phyloP scores from a whole-genome alignment of 75 land plant species.

The Picea sitchensis region DNA sequence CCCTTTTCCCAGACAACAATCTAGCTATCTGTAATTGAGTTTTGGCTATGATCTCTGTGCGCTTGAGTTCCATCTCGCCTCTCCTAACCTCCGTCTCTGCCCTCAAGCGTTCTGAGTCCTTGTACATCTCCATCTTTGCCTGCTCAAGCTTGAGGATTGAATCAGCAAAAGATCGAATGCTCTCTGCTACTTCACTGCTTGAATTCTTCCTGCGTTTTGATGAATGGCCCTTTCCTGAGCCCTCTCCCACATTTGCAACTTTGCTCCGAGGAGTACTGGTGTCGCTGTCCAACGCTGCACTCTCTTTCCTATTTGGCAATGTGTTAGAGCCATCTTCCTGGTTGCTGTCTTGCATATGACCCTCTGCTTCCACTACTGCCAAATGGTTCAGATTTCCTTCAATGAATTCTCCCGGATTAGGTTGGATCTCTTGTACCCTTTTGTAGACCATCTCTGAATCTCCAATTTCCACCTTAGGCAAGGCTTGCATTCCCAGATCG shows the following conservation, averaged over 20 bases:
- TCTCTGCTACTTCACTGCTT: slow-evolving; percentile 25
- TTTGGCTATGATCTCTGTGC: slow-evolving; percentile 28
- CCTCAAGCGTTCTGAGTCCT: slow-evolving; percentile 22
- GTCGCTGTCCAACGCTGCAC: slow-evolving; percentile 15
- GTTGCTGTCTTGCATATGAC: slow-evolving; percentile 22
- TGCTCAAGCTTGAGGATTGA: slow-evolving; percentile 28
- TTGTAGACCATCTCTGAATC: slow-evolving; percentile 9
- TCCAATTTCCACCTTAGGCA: slow-evolving; percentile 18
- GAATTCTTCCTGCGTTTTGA: slow-evolving; percentile 8
- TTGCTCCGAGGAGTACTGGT: slow-evolving; percentile 20
- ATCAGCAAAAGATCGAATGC: slow-evolving; percentile 23
- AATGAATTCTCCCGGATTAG: slow-evolving; percentile 6
- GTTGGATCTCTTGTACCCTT: neutral
- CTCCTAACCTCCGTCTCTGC: slow-evolving; percentile 25
- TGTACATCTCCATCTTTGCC: slow-evolving; percentile 30
- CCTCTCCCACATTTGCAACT: slow-evolving; percentile 14
- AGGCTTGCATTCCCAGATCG: slow-evolving; percentile 15
- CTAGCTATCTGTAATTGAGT: slow-evolving; percentile 31
- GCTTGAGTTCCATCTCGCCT: slow-evolving; percentile 32
- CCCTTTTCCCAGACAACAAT: slow-evolving; percentile 18
- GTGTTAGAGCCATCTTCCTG: slow-evolving; percentile 27
- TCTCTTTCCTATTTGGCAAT: slow-evolving; percentile 9
- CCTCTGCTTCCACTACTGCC: slow-evolving; percentile 1
- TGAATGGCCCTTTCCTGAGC: slow-evolving; percentile 13
- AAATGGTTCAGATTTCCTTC: slow-evolving; percentile 4